A percentile compares a stretch with the other conserved stretches of the same genome.
Evolutionary conservation across 257 asterid genomes (phyloP).

Genomic region (Galeopsis tetrahit): DNA sequence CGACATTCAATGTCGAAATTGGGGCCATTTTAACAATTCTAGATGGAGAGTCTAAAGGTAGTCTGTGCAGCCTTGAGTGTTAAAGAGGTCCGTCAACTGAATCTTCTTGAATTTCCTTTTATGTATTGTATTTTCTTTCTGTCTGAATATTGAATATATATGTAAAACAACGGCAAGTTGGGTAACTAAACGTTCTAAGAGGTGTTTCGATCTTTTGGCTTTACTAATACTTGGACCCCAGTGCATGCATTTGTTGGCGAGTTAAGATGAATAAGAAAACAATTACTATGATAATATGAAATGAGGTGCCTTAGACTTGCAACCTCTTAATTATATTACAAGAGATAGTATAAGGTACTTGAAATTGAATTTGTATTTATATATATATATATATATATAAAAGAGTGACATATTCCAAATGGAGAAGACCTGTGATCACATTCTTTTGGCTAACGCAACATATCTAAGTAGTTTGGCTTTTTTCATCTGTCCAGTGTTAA

Average conservation of each 20-base stretch:
- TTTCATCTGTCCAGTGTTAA: too few relatives aligned
- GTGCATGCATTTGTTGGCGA: constrained; percentile 16
- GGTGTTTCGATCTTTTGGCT: constrained; percentile 2
- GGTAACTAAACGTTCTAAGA: constrained; percentile 12
- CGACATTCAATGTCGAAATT: constrained; percentile 95
- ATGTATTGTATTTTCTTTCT: constrained; percentile 9
- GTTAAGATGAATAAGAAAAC: constrained; percentile 9
- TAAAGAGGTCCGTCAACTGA: constrained; percentile 70
- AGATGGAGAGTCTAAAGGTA: constrained; percentile 99
- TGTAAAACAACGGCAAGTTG: constrained; percentile 21
- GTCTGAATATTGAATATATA: constrained; percentile 3
- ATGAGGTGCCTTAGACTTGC: constrained; percentile 18
- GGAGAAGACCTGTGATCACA: too few relatives aligned
- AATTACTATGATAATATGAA: constrained; percentile 23
- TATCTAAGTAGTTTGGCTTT: too few relatives aligned
- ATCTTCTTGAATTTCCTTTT: constrained; percentile 5
- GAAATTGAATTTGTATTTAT: neutral
- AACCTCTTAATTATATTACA: constrained; percentile 18
- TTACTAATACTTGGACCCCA: constrained; percentile 5
- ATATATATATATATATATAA: too few relatives aligned
- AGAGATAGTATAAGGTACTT: neutral
- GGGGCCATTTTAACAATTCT: constrained; percentile 97
- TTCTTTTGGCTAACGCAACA: too few relatives aligned
- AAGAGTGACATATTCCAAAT: too few relatives aligned
- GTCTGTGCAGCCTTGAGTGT: constrained; percentile 99